Conservation (phyloP, 495 filamentous ascomycete species). For the Chaetomium tenue region DNA sequence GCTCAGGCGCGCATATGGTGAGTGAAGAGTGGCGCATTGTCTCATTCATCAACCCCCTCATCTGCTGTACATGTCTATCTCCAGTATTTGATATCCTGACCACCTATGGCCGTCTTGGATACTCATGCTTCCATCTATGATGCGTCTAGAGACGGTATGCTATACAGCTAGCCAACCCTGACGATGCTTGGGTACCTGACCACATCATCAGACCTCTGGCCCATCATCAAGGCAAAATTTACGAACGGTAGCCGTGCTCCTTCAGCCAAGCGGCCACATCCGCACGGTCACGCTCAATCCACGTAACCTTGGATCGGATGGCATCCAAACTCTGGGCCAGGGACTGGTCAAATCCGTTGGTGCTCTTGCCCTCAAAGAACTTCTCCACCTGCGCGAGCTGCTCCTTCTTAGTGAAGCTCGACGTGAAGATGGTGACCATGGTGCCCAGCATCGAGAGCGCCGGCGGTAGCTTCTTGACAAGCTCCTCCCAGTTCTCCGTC, state of each 20-base stretch:
- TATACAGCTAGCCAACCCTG: background rate
- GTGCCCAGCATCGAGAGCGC: conserved; percentile 79
- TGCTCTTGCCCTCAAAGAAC: conserved; percentile 80
- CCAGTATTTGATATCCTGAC: background rate
- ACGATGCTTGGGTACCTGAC: conserved; percentile 17
- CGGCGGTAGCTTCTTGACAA: conserved; percentile 77
- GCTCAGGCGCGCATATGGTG: background rate
- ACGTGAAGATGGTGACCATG: conserved; percentile 79
- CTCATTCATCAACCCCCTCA: background rate
- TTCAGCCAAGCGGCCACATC: conserved; percentile 56
- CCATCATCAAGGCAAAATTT: background rate
- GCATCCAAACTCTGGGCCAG: conserved; percentile 62
- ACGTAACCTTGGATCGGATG: conserved; percentile 59
- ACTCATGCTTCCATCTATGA: background rate
- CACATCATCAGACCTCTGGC: conserved; percentile 23
- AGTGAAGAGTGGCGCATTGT: background rate
- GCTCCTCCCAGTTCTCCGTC: conserved; percentile 77
- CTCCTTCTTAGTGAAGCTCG: conserved; percentile 72
- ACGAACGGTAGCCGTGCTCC: conserved; percentile 39
- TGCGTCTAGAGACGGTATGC: conserved; percentile 17
- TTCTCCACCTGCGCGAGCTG: conserved; percentile 70
- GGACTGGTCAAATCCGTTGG: conserved; percentile 66
- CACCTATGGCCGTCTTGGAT: background rate
- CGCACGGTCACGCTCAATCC: conserved; percentile 56
- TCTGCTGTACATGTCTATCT: background rate